phyloP scores from a whole-genome alignment of 192 early-diverging fungal species.

The Umbelopsis ramanniana region DNA sequence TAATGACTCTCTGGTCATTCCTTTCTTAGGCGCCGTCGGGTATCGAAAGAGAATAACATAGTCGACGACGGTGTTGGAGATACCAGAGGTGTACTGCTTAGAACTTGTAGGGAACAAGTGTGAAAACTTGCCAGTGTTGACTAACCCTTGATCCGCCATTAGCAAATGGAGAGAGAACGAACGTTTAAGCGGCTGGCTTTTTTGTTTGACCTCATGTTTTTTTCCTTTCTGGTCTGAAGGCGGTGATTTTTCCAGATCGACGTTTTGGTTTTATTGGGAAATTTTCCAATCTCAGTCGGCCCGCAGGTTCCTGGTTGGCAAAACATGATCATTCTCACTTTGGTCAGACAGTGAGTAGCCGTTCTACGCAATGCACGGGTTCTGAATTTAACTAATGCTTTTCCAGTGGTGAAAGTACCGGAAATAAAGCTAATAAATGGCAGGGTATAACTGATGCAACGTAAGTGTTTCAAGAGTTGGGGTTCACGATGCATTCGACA shows the following conservation, averaged over 20 bases:
- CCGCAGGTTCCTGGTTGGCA: neutral
- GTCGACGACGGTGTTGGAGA: constrained; percentile 32
- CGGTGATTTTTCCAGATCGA: no score
- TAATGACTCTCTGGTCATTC: constrained; percentile 26
- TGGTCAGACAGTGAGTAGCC: constrained; percentile 3
- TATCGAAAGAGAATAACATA: constrained; percentile 51
- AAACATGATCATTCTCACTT: neutral
- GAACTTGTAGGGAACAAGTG: constrained; percentile 8
- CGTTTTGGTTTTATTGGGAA: no score
- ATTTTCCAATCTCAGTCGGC: neutral
- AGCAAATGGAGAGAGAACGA: neutral
- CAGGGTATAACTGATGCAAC: constrained; percentile 10
- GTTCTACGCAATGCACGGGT: neutral
- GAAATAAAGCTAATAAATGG: neutral
- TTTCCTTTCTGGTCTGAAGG: no score
- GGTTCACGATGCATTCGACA: neutral
- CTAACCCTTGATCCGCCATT: constrained; percentile 7
- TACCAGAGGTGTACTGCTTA: constrained; percentile 5
- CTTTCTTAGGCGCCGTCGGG: constrained; percentile 22
- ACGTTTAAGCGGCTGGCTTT: neutral
- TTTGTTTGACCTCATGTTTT: no score
- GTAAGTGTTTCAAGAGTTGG: neutral
- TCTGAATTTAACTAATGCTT: neutral
- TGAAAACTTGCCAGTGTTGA: constrained; percentile 16
- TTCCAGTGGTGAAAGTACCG: constrained; percentile 14